Evolutionary conservation across 2,329 filamentous ascomycete genomes (phyloP).

Genomic region (Aspergillaceae sp.): DNA sequence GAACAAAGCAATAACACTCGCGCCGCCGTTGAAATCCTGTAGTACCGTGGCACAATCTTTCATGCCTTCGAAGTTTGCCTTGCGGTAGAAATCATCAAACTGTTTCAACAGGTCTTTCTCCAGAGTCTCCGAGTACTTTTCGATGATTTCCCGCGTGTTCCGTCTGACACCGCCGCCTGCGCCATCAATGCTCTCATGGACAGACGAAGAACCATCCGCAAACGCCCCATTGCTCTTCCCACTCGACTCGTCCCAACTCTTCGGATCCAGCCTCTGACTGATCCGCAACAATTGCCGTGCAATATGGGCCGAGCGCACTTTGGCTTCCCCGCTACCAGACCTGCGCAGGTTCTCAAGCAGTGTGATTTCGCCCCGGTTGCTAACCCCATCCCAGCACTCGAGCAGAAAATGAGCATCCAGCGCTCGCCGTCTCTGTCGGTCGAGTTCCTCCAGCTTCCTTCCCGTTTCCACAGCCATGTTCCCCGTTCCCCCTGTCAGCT

Average conservation of each 20-base stretch:
- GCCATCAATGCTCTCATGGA: conserved; percentile 44
- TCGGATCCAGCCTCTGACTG: conserved; percentile 77
- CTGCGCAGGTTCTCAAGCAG: conserved; percentile 82
- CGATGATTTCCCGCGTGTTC: conserved; percentile 78
- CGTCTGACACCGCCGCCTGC: conserved; percentile 34
- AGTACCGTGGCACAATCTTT: conserved; percentile 90
- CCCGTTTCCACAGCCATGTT: conserved; percentile 93
- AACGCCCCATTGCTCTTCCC: conserved; percentile 46
- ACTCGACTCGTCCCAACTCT: conserved; percentile 54
- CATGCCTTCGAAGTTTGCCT: conserved; percentile 97
- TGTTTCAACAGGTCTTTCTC: conserved; percentile 93
- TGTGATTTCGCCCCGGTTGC: conserved; percentile 75
- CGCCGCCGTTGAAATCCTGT: conserved; percentile 90
- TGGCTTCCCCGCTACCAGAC: conserved; percentile 79
- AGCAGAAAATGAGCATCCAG: conserved; percentile 92
- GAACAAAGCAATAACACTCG: conserved; percentile 90
- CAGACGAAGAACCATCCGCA: conserved; percentile 15
- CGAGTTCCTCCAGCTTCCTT: conserved; percentile 84
- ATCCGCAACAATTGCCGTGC: conserved; percentile 89
- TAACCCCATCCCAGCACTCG: conserved; percentile 94
- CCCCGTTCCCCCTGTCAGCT: conserved; percentile 49
- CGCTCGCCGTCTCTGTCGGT: conserved; percentile 80
- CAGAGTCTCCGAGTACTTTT: conserved; percentile 91
- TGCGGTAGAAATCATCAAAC: conserved; percentile 93
- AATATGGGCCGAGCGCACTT: conserved; percentile 88